phyloP scores from a whole-genome alignment of 768 basidiomycete genomes.

The Krasilnikovozyma curviuscula region DNA sequence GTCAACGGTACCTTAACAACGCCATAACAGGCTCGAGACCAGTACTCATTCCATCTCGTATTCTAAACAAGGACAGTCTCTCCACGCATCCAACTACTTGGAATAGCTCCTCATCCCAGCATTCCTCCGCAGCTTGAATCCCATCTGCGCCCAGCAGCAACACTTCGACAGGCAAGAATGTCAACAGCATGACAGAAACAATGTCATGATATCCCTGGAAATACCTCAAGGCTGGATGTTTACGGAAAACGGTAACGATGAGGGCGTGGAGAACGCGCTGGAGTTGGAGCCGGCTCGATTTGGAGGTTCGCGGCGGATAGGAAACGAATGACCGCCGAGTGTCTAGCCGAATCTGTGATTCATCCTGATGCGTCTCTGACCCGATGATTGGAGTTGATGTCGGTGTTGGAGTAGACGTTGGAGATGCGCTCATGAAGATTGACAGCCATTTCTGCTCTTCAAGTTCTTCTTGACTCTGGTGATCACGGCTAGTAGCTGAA shows the following conservation, averaged over 20 bases:
- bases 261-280: constrained; percentile 50
- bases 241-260: constrained; percentile 54
- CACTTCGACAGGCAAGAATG: constrained; percentile 18
- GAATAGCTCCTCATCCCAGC: background rate
- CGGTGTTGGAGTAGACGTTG: too few species aligned
- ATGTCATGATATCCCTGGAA: constrained; percentile 95
- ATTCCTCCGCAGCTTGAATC: background rate
- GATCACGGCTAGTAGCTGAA: too few species aligned
- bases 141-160: background rate
- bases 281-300: constrained; percentile 26
- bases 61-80: constrained; percentile 53
- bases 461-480: too few species aligned
- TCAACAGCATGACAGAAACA: constrained; percentile 45
- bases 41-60: constrained; percentile 73
- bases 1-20: constrained; percentile 38
- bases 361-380: constrained; percentile 33
- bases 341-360: constrained; percentile 70
- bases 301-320: constrained; percentile 60
- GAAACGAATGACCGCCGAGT: constrained; percentile 84
- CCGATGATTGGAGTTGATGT: background rate
- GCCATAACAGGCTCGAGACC: constrained; percentile 72
- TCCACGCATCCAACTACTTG: constrained; percentile 29
- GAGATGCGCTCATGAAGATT: too few species aligned
- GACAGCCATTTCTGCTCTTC: too few species aligned
- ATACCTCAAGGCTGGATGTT: constrained; percentile 52